Conservation (phyloP, 352 stramenopile species). For the Globisporangium paroecandrum region DNA sequence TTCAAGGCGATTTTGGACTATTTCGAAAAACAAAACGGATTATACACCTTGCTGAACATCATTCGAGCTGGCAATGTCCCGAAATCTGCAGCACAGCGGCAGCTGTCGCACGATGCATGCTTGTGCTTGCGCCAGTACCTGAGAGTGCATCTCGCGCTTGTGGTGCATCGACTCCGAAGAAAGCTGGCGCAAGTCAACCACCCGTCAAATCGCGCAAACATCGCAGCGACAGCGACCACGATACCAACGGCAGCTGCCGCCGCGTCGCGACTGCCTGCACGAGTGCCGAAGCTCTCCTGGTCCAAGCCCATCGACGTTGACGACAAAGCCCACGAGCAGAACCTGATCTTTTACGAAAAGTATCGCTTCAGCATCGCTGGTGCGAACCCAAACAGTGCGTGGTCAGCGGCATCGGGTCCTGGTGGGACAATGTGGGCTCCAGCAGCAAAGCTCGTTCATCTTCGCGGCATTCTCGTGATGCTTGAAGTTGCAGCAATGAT, state of each 20-base stretch:
- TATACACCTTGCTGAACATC: conserved; percentile 84
- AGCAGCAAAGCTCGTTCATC: conserved; percentile 67
- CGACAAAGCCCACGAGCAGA: conserved; percentile 81
- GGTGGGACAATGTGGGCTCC: conserved; percentile 67
- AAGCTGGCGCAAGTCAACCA: conserved; percentile 62
- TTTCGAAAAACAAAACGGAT: conserved; percentile 80
- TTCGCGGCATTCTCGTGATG: conserved; percentile 74
- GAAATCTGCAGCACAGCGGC: conserved; percentile 71
- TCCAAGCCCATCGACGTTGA: conserved; percentile 82
- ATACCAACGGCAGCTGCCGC: conserved; percentile 52
- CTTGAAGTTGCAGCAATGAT: conserved; percentile 75
- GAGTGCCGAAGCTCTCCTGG: conserved; percentile 66
- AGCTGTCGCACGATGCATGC: conserved; percentile 81
- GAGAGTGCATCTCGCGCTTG: conserved; percentile 73
- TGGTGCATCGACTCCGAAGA: conserved; percentile 63
- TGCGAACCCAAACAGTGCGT: conserved; percentile 41
- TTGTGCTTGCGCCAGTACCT: conserved; percentile 82
- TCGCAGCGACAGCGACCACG: conserved; percentile 25
- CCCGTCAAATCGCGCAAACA: conserved; percentile 38
- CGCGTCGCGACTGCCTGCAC: conserved; percentile 55
- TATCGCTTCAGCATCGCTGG: conserved; percentile 69
- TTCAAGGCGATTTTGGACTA: conserved; percentile 83
- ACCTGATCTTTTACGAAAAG: conserved; percentile 82
- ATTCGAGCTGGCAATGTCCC: conserved; percentile 76
- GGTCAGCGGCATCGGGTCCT: conserved; percentile 48